Evolutionary conservation across 2,329 filamentous ascomycete species (phyloP), one percentile per base, ranked within the genome.

Genomic region (Botrytis aclada): DNA sequence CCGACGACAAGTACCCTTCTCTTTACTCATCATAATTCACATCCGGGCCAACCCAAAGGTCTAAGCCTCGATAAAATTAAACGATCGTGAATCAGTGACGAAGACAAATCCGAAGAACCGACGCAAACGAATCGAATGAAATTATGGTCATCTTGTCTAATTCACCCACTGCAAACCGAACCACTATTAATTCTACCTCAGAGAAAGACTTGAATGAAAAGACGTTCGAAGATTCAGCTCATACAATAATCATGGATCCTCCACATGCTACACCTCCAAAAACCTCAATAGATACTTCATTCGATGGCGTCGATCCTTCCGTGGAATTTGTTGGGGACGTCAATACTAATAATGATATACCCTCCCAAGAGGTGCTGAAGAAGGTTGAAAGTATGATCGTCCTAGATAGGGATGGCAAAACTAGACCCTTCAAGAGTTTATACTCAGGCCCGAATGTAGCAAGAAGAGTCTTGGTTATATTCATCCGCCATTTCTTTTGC

Each of bases 291-390:
- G 74, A 77, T 51, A 73, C 75, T 54, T 72, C 37, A 25, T 32
- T 64, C 18, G 37, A 76, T 25, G 32, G n/a, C 34, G 64, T 77
- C 47, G 77, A 77, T 66, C 70, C 72, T n/a, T 74, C 84, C 3
- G 80, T 80, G 41, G 88, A 90, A 76, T 90, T 90, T 78, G 83
- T 85, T 16, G 88, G 88, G 75, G 83, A 88, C 69, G 82, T 90
- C 25, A 81, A 84, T 66, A 89, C 86, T 18, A 86, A 85, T 79
- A 84, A 91, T 78, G 83, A 86, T 54, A 78, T 90, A 3, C 89
- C 89, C 0, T 83, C 86, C 0, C 77, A 80, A 32, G 83, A 84
- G 71, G 84, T 83, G 5, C 80, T 91, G 39, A 83, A 82, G 71
- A 84, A 83, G 76, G 84, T 90, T 58, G 86, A 88, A 74, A 74